Evolutionary conservation across 2,329 filamentous ascomycete genomes (phyloP).

Genomic region (Colletotrichum sp.): DNA sequence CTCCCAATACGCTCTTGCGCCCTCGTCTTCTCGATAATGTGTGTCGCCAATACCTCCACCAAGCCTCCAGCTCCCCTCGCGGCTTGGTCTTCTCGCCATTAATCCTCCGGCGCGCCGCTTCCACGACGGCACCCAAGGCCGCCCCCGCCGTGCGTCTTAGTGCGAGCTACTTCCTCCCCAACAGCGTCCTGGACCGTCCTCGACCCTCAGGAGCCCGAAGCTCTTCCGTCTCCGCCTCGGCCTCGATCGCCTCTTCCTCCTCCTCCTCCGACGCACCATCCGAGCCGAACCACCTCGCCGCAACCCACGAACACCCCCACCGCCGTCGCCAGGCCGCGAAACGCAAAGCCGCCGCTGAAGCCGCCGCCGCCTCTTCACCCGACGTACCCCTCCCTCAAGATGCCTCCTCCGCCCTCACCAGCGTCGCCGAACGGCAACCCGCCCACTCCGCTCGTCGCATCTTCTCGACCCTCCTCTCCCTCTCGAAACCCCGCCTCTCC

Average conservation of each 20-base stretch:
- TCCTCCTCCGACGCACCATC: background rate
- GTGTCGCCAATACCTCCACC: slow-evolving; percentile 16
- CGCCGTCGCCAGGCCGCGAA: slow-evolving; percentile 20
- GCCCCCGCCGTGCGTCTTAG: slow-evolving; percentile 17
- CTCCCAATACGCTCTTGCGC: slow-evolving; percentile 17
- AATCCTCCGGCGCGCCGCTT: background rate
- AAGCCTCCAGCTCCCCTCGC: background rate
- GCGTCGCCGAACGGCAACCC: slow-evolving; percentile 54
- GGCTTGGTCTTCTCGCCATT: background rate
- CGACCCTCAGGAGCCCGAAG: background rate
- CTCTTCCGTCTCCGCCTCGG: slow-evolving; percentile 10
- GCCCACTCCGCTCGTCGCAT: slow-evolving; percentile 64
- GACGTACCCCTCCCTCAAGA: slow-evolving; percentile 46
- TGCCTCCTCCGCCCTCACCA: slow-evolving; percentile 62
- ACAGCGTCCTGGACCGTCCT: slow-evolving; percentile 13
- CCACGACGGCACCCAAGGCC: slow-evolving; percentile 11
- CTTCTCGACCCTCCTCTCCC: slow-evolving; percentile 81
- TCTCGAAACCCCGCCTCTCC: slow-evolving; percentile 94
- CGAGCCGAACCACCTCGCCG: background rate
- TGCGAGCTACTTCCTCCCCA: slow-evolving; percentile 23
- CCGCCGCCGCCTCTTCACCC: background rate
- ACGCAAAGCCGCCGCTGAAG: slow-evolving; percentile 16
- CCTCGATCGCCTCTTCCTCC: background rate
- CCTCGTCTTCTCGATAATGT: slow-evolving; percentile 13
- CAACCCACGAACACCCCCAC: slow-evolving; percentile 19